Percentiles rank a stretch among this genome's conserved stretches.
phyloP scores from a whole-genome alignment of 2,329 filamentous ascomycete genomes.

The Parastagonospora avenae region DNA sequence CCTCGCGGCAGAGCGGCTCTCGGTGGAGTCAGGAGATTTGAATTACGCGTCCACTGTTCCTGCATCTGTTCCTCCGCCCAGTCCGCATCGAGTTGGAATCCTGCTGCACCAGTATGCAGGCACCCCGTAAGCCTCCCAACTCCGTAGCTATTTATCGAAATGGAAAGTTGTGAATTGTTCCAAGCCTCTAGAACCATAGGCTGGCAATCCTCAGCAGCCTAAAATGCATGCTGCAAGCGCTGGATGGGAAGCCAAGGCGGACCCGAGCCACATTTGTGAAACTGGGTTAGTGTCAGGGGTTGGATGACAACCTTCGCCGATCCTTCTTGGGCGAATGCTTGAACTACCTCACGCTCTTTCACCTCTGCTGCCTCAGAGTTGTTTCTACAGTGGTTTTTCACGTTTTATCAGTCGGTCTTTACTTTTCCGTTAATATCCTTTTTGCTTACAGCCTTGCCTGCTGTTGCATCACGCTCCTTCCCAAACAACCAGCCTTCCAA shows the following conservation, averaged over 20 bases:
- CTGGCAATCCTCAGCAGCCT: not conserved
- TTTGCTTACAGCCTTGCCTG: slow-evolving; percentile 25
- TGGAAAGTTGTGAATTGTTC: not conserved
- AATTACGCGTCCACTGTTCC: slow-evolving; percentile 18
- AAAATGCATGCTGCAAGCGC: not conserved
- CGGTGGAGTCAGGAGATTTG: slow-evolving; percentile 21
- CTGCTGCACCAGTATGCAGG: not conserved
- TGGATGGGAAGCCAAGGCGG: not conserved
- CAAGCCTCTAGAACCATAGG: not conserved
- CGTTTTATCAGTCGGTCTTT: slow-evolving; percentile 40
- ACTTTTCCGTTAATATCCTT: slow-evolving; percentile 26
- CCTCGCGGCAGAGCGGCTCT: slow-evolving; percentile 13
- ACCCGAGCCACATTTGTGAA: slow-evolving; percentile 20
- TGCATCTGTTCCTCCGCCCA: not conserved
- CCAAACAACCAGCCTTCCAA: slow-evolving; percentile 11
- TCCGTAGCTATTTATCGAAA: not conserved
- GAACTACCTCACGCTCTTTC: slow-evolving; percentile 32
- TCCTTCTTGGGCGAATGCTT: slow-evolving; percentile 32
- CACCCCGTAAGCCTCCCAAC: not conserved
- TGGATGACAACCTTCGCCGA: slow-evolving; percentile 22
- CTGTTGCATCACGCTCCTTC: slow-evolving; percentile 33
- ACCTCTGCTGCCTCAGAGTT: slow-evolving; percentile 39
- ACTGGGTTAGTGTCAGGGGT: slow-evolving; percentile 34
- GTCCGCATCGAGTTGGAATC: not conserved
- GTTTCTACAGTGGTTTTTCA: slow-evolving; percentile 35